Base-by-base conservation (phyloP, 441 rosid genomes). In the Biscutella laevigata region DNA sequence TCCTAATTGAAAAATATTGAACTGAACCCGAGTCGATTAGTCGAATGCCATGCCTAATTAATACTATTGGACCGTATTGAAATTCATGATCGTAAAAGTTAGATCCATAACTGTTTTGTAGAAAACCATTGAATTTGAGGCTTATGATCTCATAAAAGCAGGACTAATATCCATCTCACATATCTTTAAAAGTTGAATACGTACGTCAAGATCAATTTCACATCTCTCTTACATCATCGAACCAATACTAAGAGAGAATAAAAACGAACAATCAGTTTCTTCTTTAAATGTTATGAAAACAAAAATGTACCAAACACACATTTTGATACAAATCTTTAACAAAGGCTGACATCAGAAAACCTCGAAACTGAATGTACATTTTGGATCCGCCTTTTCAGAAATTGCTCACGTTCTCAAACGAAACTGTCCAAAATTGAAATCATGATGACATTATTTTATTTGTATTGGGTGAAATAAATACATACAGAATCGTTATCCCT, bases 361-460 rank as follows among this genome's bases (percentile, higher is more conserved):
- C 44, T 58, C 29, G 44, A 66, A 65, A 58, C 70, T 58, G 65
- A 52, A 58, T 36, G 64, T 65, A 58, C 60, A 19, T 43, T 37
- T 66, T 57, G 39, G 65, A 66, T 58, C 70, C 65, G 60, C 42
- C 56, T 66, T 66, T 66, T 66, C 65, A 66, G 70, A 66, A 37
- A 44, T n/a, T 11, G 43, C 19, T 59, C 70, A 66, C 70, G 70
- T 66, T 58, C 65, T 51, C 28, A 48, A 36, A 26, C 48, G 42
- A 65, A 29, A 51, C 37, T 9, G 60, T 66, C 70, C 60, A 58
- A 66, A 37, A 17, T 1, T 20, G 21, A 9, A 36, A n/a, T n/a
- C n/a, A 13, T 46, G 14, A 30, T 32, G 11, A 26, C 4, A 44
- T 10, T 4, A 5, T 29, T 15, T 6, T 8, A 37, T 53, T 10